phyloP scores from a whole-genome alignment of 352 stramenopile genomes.

The Pythium pectinolyticum region DNA sequence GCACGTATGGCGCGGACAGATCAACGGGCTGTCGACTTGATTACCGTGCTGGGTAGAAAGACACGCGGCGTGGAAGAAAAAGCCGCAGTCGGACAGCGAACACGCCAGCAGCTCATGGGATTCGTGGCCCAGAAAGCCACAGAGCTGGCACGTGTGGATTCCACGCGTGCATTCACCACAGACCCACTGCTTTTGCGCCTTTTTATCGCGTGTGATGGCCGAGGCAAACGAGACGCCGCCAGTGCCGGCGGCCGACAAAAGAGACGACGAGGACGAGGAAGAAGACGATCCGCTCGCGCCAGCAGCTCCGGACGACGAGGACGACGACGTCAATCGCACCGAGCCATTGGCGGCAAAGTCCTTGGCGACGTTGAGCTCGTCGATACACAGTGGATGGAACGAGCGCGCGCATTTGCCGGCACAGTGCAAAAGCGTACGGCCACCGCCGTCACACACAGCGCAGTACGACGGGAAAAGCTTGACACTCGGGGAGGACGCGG shows the following conservation, averaged over 20 bases:
- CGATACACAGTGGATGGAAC: slow-evolving; percentile 65
- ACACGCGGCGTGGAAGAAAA: slow-evolving; percentile 59
- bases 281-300: not conserved
- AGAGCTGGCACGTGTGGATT: slow-evolving; percentile 60
- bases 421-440: slow-evolving; percentile 58
- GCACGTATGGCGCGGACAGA: slow-evolving; percentile 68
- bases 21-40: slow-evolving; percentile 29
- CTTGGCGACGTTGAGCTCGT: slow-evolving; percentile 38
- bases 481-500: slow-evolving; percentile 14
- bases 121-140: slow-evolving; percentile 71
- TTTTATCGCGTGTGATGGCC: slow-evolving; percentile 32
- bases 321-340: not conserved
- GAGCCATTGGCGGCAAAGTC: slow-evolving; percentile 8
- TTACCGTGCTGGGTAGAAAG: slow-evolving; percentile 20
- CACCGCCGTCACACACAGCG: slow-evolving; percentile 52
- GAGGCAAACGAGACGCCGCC: slow-evolving; percentile 15
- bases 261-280: slow-evolving; percentile 2
- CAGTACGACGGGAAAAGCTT: slow-evolving; percentile 59
- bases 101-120: slow-evolving; percentile 51
- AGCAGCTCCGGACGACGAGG: slow-evolving; percentile 20
- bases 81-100: slow-evolving; percentile 51
- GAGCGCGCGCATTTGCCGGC: slow-evolving; percentile 50
- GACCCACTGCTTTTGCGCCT: slow-evolving; percentile 46
- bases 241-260: slow-evolving; percentile 6
- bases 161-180: slow-evolving; percentile 65